A percentile compares a stretch with the other conserved stretches of the same genome.
These are phyloP conservation scores for Trichophyton rubrum DNA, from an alignment of 2,329 filamentous ascomycete species.

Conservation along the genomic window DNA sequence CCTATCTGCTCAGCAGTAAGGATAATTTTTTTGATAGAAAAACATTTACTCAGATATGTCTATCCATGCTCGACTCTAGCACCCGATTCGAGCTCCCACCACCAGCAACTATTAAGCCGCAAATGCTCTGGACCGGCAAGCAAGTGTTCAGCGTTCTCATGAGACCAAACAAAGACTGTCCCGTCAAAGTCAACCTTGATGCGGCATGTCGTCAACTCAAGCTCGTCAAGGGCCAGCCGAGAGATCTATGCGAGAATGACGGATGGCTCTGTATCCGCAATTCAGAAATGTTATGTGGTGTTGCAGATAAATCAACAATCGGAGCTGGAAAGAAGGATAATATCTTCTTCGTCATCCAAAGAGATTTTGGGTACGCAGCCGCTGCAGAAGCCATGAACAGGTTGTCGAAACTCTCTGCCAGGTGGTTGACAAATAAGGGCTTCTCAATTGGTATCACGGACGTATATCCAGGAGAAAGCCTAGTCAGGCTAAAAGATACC, in stretches of 20 bases:
- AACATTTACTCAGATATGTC: constrained; percentile 78
- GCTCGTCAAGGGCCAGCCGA: constrained; percentile 26
- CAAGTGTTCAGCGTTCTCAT: constrained; percentile 88
- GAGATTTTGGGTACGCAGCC: constrained; percentile 84
- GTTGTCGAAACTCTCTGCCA: constrained; percentile 76
- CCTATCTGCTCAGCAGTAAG: constrained; percentile 81
- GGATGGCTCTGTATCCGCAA: constrained; percentile 88
- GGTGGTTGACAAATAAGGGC: constrained; percentile 76
- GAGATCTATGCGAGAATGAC: constrained; percentile 69
- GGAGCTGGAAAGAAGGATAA: constrained; percentile 96
- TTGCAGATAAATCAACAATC: constrained; percentile 97
- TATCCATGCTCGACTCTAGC: constrained; percentile 80
- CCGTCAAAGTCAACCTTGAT: constrained; percentile 80
- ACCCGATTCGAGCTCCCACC: constrained; percentile 72
- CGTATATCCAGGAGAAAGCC: constrained; percentile 65
- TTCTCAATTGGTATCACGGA: constrained; percentile 96
- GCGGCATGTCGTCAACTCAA: constrained; percentile 72
- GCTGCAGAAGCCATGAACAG: constrained; percentile 90
- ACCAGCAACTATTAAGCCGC: constrained; percentile 73
- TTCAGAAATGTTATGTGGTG: constrained; percentile 92
- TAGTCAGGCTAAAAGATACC: constrained; percentile 60
- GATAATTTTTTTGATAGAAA: constrained; percentile 84
- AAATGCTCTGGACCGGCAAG: constrained; percentile 89
- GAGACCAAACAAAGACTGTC: constrained; percentile 72
- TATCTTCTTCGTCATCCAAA: constrained; percentile 89